These are phyloP conservation scores for Recurvomyces mirabilis DNA, from an alignment of 495 filamentous ascomycete species.

Conservation along the genomic window DNA sequence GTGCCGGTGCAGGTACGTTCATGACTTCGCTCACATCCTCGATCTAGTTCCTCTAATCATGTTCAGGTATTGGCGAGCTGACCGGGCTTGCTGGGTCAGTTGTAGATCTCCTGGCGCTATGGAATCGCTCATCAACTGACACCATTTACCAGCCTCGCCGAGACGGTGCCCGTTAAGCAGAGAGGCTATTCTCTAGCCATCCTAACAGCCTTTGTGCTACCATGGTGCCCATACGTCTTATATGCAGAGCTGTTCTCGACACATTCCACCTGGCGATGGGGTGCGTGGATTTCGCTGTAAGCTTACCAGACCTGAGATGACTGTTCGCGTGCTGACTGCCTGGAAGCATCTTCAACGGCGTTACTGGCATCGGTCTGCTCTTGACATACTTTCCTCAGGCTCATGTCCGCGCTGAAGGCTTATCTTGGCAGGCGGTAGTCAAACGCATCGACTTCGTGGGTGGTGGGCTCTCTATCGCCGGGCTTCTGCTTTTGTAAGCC, in stretches of 20 bases:
- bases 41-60: too few species aligned
- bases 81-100: slow-evolving; percentile 25
- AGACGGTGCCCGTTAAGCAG: slow-evolving; percentile 24
- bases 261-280: slow-evolving; percentile 21
- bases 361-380: slow-evolving; percentile 18
- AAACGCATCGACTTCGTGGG: slow-evolving; percentile 24
- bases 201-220: slow-evolving; percentile 24
- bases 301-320: background rate
- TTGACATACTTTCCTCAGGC: slow-evolving; percentile 25
- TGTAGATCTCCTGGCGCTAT: background rate
- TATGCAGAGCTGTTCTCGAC: slow-evolving; percentile 22
- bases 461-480: slow-evolving; percentile 22
- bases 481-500: slow-evolving; percentile 22
- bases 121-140: background rate
- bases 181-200: slow-evolving; percentile 24
- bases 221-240: slow-evolving; percentile 25
- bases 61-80: slow-evolving; percentile 25
- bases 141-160: slow-evolving; percentile 13
- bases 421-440: slow-evolving; percentile 18
- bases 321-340: background rate
- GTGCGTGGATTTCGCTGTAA: slow-evolving; percentile 22
- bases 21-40: too few species aligned
- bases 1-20: slow-evolving; percentile 20
- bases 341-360: slow-evolving; percentile 22
- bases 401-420: slow-evolving; percentile 22